Conservation (phyloP, 208 protist species). For the Vickermania ingenoplastis region DNA sequence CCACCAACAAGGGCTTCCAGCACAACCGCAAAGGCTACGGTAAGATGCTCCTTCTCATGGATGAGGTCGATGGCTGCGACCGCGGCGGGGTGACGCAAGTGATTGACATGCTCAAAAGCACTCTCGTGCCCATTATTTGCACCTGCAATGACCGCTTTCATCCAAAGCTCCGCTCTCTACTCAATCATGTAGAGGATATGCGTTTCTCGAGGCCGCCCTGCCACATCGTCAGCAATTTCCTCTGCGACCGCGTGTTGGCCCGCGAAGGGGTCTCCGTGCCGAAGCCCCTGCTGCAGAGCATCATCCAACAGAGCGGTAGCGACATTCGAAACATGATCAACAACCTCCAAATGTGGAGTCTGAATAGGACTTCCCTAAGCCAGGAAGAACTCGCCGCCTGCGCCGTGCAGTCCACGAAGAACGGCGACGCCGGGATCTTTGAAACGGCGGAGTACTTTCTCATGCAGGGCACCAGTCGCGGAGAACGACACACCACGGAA, state of each 20-base stretch:
- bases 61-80: conserved; percentile 99
- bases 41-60: conserved; percentile 95
- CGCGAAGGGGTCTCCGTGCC: conserved; percentile 87
- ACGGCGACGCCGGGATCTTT: conserved; percentile 89
- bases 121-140: conserved; percentile 96
- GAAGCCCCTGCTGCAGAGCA: conserved; percentile 73
- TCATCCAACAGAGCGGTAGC: conserved; percentile 83
- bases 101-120: conserved; percentile 92
- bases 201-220: conserved; percentile 85
- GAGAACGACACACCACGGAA: conserved; percentile 47
- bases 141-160: conserved; percentile 98
- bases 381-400: conserved; percentile 56
- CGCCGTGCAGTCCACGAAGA: conserved; percentile 75
- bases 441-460: conserved; percentile 86
- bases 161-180: conserved; percentile 89
- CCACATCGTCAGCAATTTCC: conserved; percentile 77
- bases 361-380: conserved; percentile 35
- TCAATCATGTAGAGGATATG: conserved; percentile 95
- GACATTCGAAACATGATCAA: conserved; percentile 97
- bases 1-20: conserved; percentile 73
- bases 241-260: conserved; percentile 82
- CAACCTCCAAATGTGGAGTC: conserved; percentile 92
- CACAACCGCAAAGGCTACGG: conserved; percentile 37
- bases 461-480: conserved; percentile 48
- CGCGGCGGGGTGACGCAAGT: conserved; percentile 95